Base-by-base conservation (phyloP, 1,139 yeast species). In the Scheffersomyces quercinus region DNA sequence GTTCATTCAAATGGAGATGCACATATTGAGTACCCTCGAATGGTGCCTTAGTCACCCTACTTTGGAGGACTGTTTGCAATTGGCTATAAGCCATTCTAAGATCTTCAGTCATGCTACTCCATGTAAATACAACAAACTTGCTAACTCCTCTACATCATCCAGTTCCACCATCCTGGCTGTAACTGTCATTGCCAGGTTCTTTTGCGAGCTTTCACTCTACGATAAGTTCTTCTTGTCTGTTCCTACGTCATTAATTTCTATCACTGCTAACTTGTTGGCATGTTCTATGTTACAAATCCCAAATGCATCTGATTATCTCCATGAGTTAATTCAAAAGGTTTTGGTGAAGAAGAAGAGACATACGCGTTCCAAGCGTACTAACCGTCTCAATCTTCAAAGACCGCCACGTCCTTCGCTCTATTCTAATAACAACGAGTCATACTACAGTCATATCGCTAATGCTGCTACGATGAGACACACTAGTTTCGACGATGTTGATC, bases 1-100 rank as follows among this genome's bases (percentile, higher is more conserved):
- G 95, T 90, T 93, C 67, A 77, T 85, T 36, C 97, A 91, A 64
- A 93, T 93, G 98, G 98, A 93, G 67, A 81, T 82, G 65, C 98
- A 93, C 64, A 85, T 93, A 35, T 71, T 93, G 43, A 70, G 82
- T 43, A 90, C 98, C 1, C 70, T 93, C 44, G 88, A 88, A 43
- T 93, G 99, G 99, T 72, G 78, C 10, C 63, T 88, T 40, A 80
- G 83, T 36, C 83, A 79, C 43, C 85, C 88, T 4, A 70, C 77
- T 36, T 68, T 82, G 41, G 86, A 83, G 58, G 86, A 82, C 42
- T 77, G 83, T 49, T 65, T 82, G 43, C 86, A 82, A 55, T 59
- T 82, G 41, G 74, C 83, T 9, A 73, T 81, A 36, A 60, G 64
- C 40, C 62, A 60, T 35, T 63, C 74, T 20, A 56, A 59, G 33